phyloP scores from a whole-genome alignment of 768 basidiomycete species.

The Kwoniella shandongensis region DNA sequence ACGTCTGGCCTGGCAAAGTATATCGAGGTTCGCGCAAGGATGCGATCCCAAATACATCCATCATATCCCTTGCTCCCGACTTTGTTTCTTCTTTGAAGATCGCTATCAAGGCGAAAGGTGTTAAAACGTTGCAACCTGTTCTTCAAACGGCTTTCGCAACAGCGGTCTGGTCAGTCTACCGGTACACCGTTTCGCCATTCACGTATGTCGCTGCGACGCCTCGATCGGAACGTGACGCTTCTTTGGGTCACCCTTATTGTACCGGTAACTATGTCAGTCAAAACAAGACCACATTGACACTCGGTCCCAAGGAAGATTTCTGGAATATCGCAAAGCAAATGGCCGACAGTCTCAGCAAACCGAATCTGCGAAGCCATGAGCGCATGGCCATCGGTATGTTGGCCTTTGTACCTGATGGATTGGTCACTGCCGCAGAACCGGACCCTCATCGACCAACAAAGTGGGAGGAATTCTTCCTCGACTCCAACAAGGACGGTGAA shows the following conservation, averaged over 20 bases:
- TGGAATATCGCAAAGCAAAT: conserved; percentile 15
- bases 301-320: conserved; percentile 6
- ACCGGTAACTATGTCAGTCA: conserved; percentile 21
- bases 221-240: conserved; percentile 13
- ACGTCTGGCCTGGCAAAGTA: conserved; percentile 11
- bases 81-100: conserved; percentile 11
- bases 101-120: conserved; percentile 5
- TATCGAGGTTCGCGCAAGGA: neutral
- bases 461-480: conserved; percentile 30
- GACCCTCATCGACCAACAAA: conserved; percentile 16
- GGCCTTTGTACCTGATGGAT: conserved; percentile 24
- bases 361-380: conserved; percentile 1
- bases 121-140: conserved; percentile 24
- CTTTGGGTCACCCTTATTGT: conserved; percentile 18
- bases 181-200: neutral
- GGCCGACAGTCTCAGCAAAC: conserved; percentile 3
- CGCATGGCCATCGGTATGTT: conserved; percentile 24
- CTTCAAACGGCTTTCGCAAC: conserved; percentile 12
- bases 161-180: conserved; percentile 20
- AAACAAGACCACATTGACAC: neutral
- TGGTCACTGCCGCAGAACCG: neutral
- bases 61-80: conserved; percentile 5
- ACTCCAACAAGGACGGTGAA: neutral
- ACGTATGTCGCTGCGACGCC: conserved; percentile 7
- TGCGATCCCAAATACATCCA: neutral